phyloP scores from a whole-genome alignment of 805 yeast species.

The Candida rishiriensis region DNA sequence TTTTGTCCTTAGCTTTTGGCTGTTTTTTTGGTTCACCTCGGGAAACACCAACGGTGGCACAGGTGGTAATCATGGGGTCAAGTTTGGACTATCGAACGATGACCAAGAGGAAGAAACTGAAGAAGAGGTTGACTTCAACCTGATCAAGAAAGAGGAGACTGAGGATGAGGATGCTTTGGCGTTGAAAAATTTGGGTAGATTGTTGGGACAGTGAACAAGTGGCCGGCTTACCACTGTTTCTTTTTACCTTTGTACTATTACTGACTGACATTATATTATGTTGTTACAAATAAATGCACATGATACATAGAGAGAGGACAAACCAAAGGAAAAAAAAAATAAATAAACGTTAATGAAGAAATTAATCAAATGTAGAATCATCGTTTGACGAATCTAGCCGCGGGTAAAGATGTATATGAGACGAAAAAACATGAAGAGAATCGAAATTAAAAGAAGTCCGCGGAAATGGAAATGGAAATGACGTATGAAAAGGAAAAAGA shows the following conservation, averaged over 20 bases:
- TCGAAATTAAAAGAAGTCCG: background rate
- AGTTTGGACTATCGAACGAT: background rate
- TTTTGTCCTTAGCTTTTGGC: slow-evolving; percentile 22
- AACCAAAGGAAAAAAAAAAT: no score
- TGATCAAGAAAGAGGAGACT: slow-evolving; percentile 11
- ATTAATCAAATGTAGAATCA: no score
- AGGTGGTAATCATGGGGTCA: background rate
- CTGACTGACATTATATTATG: no score
- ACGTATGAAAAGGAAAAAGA: slow-evolving; percentile 1
- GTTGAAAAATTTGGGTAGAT: slow-evolving; percentile 2
- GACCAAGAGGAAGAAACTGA: background rate
- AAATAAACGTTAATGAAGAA: no score
- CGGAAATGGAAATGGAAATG: background rate
- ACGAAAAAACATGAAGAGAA: background rate
- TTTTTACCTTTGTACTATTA: no score
- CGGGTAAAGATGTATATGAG: background rate
- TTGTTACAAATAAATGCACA: no score
- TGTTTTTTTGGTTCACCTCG: slow-evolving; percentile 20
- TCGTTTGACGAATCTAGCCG: no score
- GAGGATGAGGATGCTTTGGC: slow-evolving; percentile 1
- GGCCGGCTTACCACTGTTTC: no score
- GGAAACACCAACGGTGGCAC: background rate
- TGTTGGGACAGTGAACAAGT: background rate
- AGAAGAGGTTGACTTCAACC: background rate
- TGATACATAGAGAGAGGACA: no score